phyloP scores from a whole-genome alignment of 352 stramenopile genomes.

The Pythium guiyangense region DNA sequence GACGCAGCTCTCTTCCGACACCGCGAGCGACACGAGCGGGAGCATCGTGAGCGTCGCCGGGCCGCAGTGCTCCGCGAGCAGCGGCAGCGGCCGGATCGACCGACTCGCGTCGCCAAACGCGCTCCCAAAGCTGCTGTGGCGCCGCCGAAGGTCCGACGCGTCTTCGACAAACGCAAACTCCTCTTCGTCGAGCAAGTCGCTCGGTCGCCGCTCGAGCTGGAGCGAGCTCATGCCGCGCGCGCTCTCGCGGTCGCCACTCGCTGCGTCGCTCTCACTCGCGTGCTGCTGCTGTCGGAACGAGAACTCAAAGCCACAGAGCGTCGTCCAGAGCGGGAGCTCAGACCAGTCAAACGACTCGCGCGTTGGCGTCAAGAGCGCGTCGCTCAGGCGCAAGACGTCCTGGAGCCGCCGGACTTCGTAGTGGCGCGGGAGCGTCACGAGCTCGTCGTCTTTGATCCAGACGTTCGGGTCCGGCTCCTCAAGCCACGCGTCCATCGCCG shows the following conservation, averaged over 20 bases:
- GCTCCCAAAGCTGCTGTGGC: constrained; percentile 62
- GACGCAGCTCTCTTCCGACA: constrained; percentile 36
- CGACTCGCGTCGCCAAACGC: constrained; percentile 32
- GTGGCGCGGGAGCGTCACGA: constrained; percentile 63
- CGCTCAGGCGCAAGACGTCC: constrained; percentile 67
- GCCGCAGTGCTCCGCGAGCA: constrained; percentile 38
- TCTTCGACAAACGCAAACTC: constrained; percentile 83
- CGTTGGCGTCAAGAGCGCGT: constrained; percentile 41
- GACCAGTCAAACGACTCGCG: constrained; percentile 39
- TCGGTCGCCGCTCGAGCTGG: constrained; percentile 4
- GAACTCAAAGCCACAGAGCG: constrained; percentile 70
- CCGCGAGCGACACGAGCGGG: constrained; percentile 44
- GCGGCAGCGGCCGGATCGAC: constrained; percentile 36
- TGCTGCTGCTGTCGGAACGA: constrained; percentile 18
- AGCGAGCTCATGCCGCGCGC: background rate
- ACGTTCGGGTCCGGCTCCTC: constrained; percentile 77
- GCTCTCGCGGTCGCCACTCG: background rate
- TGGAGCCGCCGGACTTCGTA: constrained; percentile 67
- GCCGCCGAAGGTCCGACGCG: constrained; percentile 42
- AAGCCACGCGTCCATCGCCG: constrained; percentile 84
- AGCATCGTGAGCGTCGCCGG: constrained; percentile 47
- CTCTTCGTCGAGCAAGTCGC: constrained; percentile 42
- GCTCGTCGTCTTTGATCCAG: constrained; percentile 71
- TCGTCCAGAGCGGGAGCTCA: constrained; percentile 54
- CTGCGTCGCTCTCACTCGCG: background rate